Evolutionary conservation across 768 basidiomycete species (phyloP).

Genomic region (Russula compacta): DNA sequence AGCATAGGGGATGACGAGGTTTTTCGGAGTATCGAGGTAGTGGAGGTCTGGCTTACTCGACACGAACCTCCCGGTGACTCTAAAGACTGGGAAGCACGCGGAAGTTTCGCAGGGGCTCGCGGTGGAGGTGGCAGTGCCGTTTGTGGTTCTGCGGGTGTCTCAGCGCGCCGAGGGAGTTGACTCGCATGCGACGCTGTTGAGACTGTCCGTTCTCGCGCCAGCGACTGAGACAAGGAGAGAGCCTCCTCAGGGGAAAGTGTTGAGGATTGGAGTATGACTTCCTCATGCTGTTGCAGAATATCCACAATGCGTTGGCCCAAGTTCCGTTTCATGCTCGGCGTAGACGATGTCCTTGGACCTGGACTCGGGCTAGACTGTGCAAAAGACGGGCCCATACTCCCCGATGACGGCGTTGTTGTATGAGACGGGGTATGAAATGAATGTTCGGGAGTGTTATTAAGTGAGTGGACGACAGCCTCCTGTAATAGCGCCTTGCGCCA

Average conservation of each 20-base stretch:
- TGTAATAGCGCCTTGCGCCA: slow-evolving; percentile 73
- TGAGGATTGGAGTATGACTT: background rate
- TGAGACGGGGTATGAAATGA: slow-evolving; percentile 32
- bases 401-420: slow-evolving; percentile 15
- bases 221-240: background rate
- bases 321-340: slow-evolving; percentile 17
- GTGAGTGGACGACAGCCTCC: slow-evolving; percentile 70
- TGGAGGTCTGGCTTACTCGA: slow-evolving; percentile 14
- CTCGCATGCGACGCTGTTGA: slow-evolving; percentile 29
- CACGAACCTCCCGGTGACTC: slow-evolving; percentile 19
- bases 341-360: slow-evolving; percentile 1
- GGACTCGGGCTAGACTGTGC: slow-evolving; percentile 12
- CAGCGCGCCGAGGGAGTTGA: slow-evolving; percentile 46
- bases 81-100: slow-evolving; percentile 47
- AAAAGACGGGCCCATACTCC: slow-evolving; percentile 23
- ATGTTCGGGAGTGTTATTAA: slow-evolving; percentile 42
- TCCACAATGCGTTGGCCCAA: slow-evolving; percentile 19
- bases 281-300: slow-evolving; percentile 14
- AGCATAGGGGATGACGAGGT: slow-evolving; percentile 38
- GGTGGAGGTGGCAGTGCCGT: slow-evolving; percentile 63
- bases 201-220: background rate
- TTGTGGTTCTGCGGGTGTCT: slow-evolving; percentile 52
- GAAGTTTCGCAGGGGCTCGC: slow-evolving; percentile 43
- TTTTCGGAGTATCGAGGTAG: slow-evolving; percentile 31
- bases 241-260: background rate